Evolutionary conservation across 2,329 filamentous ascomycete genomes (phyloP).

Genomic region (Decorospora gaudefroyi): DNA sequence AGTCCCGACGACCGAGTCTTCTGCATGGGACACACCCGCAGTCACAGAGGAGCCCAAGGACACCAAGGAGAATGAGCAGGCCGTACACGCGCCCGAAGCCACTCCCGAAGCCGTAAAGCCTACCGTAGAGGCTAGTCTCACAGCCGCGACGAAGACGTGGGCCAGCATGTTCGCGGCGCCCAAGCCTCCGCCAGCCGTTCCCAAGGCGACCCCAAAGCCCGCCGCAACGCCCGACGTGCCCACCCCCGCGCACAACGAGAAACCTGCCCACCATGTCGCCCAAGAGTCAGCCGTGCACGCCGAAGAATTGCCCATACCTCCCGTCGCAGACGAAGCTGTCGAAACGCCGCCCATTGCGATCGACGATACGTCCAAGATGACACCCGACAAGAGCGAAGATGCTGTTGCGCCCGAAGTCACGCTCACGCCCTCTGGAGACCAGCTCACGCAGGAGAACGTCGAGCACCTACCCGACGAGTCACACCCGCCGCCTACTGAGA

Average conservation of each 20-base stretch:
- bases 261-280: conserved; percentile 47
- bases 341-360: conserved; percentile 35
- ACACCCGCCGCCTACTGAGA: conserved; percentile 74
- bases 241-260: conserved; percentile 38
- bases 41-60: conserved; percentile 26
- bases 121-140: conserved; percentile 33
- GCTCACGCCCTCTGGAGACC: conserved; percentile 73
- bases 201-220: conserved; percentile 45
- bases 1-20: conserved; percentile 71
- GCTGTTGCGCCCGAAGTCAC: conserved; percentile 56
- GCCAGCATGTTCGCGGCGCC: conserved; percentile 59
- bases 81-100: conserved; percentile 19
- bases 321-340: conserved; percentile 46
- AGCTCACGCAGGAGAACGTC: conserved; percentile 88
- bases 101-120: conserved; percentile 26
- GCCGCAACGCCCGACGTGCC: conserved; percentile 47
- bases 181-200: conserved; percentile 52
- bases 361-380: conserved; percentile 36
- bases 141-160: conserved; percentile 57
- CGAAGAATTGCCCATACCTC: conserved; percentile 49
- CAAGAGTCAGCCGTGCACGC: conserved; percentile 46
- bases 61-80: conserved; percentile 31
- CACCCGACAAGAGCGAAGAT: conserved; percentile 49
- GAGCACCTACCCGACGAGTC: conserved; percentile 87
- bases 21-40: conserved; percentile 61